Evolutionary conservation across 768 basidiomycete genomes (phyloP).

Genomic region (Leccinum disarticulatum): DNA sequence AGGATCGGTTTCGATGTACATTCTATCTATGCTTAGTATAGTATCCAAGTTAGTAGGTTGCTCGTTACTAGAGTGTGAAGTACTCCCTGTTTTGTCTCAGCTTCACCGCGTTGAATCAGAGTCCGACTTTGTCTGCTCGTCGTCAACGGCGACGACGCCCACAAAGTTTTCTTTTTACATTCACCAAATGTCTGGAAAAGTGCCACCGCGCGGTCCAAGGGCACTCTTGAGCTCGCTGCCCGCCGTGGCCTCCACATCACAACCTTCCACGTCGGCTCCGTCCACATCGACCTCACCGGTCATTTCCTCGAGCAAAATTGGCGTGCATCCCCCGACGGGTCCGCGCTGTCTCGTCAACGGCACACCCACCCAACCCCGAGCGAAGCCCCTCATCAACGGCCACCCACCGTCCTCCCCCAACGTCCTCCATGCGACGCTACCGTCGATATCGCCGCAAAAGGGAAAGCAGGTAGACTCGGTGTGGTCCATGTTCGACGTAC

Average conservation of each 20-base stretch:
- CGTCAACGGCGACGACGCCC: constrained; percentile 25
- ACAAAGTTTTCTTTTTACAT: constrained; percentile 1
- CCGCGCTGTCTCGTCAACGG: constrained; percentile 58
- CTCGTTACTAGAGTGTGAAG: neutral
- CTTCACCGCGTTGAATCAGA: neutral
- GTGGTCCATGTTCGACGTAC: constrained; percentile 37
- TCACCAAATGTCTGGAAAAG: constrained; percentile 64
- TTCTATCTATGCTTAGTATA: neutral
- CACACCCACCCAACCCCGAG: constrained; percentile 26
- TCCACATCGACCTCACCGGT: constrained; percentile 35
- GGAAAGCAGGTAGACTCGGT: constrained; percentile 42
- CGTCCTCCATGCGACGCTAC: constrained; percentile 30
- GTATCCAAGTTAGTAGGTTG: neutral
- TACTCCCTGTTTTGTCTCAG: constrained; percentile 21
- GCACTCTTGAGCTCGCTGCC: constrained; percentile 56
- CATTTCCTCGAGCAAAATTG: constrained; percentile 41
- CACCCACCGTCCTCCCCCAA: constrained; percentile 31
- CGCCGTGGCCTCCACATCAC: constrained; percentile 27
- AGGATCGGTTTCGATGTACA: too few species aligned
- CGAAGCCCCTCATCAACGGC: constrained; percentile 49
- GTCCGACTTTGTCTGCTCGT: constrained; percentile 17
- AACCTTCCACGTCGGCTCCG: constrained; percentile 34
- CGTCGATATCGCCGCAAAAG: constrained; percentile 36
- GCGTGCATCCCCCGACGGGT: constrained; percentile 61
- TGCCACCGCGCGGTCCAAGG: constrained; percentile 71